Base-by-base conservation (phyloP, 495 filamentous ascomycete species). In the Massariosphaeria phaeospora region DNA sequence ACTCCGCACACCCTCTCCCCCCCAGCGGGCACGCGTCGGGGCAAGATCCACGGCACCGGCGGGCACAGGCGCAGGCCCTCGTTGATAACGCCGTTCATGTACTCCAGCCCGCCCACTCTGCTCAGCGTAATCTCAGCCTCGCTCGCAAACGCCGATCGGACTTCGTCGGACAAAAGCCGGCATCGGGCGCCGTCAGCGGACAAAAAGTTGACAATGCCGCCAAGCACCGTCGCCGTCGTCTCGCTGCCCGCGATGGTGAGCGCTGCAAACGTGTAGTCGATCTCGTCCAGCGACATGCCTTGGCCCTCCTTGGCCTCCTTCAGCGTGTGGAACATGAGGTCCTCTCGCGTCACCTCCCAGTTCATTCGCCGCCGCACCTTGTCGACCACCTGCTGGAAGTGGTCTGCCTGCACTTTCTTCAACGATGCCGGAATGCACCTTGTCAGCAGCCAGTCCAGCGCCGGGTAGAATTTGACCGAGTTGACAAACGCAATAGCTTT, bases 271-370 rank as follows among this genome's bases (percentile, higher is more conserved):
- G 21, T 53, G 6, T 13, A 2, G 21, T 34, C 34, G 2, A 57
- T 42, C 40, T 51, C 34, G 7, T 42, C 54, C 5, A 21, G 6
- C 12, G 25, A 10, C 17, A 48, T 17, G 3, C 61, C 55, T 26
- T 54, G 26, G 25, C 33, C 49, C 2, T 23, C 25, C 4, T 12
- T 5, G 21, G 54, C 46, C 30, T 65, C 57, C 31, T 68, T 51
- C 9, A 68, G 50, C 21, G 71, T 65, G 48, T 72, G 67, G 0
- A 64, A 72, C 48, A 72, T 69, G 60, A 66, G 46, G 34, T 67
- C 59, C 2, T 39, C 44, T 17, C 57, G n/a, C 15, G 38, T 25
- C 10, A 40, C 23, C 15, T 56, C 43, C 23, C 4, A 34, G 17
- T 31, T 48, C 48, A 62, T 20, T 1, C 59, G 36, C 5, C 34